Conservation (phyloP, 1,284 basidiomycete species). For the Gomphus sp. region DNA sequence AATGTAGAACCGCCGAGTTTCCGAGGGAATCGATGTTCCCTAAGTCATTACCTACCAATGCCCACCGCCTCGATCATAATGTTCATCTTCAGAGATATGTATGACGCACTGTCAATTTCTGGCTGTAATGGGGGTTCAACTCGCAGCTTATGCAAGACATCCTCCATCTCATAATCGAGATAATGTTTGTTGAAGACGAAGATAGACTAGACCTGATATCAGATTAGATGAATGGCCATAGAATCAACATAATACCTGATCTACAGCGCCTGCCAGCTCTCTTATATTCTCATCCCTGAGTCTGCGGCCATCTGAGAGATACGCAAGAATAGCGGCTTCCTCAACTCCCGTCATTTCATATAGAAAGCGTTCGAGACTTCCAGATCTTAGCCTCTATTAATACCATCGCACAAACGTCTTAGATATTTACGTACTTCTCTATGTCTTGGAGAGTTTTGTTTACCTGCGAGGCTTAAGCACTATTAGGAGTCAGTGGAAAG, state of each 20-base stretch:
- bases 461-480: conserved; percentile 30
- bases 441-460: conserved; percentile 62
- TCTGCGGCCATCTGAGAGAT: conserved; percentile 65
- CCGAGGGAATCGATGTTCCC: conserved; percentile 37
- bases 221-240: conserved; percentile 3
- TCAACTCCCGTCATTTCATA: conserved; percentile 59
- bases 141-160: conserved; percentile 49
- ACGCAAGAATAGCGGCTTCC: conserved; percentile 59
- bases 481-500: background rate
- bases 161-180: conserved; percentile 54
- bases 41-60: conserved; percentile 9
- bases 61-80: background rate
- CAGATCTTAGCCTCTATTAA: conserved; percentile 30
- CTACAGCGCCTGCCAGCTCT: conserved; percentile 60
- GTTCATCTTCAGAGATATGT: background rate
- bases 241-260: conserved; percentile 42
- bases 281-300: conserved; percentile 58
- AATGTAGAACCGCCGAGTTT: conserved; percentile 58
- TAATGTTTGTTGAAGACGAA: conserved; percentile 75
- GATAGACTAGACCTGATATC: conserved; percentile 40
- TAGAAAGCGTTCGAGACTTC: conserved; percentile 55
- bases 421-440: conserved; percentile 52
- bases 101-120: conserved; percentile 49
- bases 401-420: background rate
- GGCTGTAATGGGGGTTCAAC: conserved; percentile 54